phyloP scores from a whole-genome alignment of 805 yeast genomes.

The Yarrowia yakushimensis region DNA sequence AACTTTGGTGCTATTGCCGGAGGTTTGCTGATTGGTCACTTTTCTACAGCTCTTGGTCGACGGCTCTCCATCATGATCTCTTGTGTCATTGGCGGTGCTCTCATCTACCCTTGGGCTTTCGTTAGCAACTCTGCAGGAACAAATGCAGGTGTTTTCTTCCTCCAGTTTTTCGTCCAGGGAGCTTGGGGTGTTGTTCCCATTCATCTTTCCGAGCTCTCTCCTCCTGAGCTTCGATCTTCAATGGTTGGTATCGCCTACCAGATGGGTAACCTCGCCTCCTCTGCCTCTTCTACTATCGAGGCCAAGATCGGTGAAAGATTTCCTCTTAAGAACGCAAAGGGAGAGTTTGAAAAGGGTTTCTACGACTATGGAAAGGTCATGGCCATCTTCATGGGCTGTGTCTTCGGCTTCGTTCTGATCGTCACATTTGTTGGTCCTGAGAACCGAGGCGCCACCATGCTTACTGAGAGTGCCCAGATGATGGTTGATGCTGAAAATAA shows the following conservation, averaged over 20 bases:
- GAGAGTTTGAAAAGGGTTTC: conserved; percentile 35
- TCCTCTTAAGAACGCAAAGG: conserved; percentile 46
- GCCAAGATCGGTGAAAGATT: conserved; percentile 57
- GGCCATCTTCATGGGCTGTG: conserved; percentile 67
- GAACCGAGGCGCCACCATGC: conserved; percentile 32
- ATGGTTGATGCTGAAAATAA: neutral
- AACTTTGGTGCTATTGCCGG: conserved; percentile 68
- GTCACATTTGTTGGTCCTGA: conserved; percentile 58
- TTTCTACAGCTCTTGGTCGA: conserved; percentile 57
- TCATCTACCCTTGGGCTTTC: conserved; percentile 62
- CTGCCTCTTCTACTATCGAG: conserved; percentile 70
- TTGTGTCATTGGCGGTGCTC: conserved; percentile 53
- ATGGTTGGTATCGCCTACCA: conserved; percentile 63
- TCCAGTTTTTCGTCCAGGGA: conserved; percentile 60
- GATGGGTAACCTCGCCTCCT: conserved; percentile 67
- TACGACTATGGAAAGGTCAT: conserved; percentile 65
- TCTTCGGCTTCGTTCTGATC: conserved; percentile 50
- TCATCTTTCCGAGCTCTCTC: conserved; percentile 62
- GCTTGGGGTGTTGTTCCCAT: conserved; percentile 73
- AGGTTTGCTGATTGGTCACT: conserved; percentile 56
- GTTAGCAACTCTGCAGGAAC: conserved; percentile 44
- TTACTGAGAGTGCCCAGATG: neutral
- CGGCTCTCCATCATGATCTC: conserved; percentile 53
- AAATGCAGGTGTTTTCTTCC: conserved; percentile 59
- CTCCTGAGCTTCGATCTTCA: conserved; percentile 61